A percentile compares a stretch with the other conserved stretches of the same genome.
Conservation (phyloP, 257 asterid genomes). For the Handroanthus guayacan region DNA sequence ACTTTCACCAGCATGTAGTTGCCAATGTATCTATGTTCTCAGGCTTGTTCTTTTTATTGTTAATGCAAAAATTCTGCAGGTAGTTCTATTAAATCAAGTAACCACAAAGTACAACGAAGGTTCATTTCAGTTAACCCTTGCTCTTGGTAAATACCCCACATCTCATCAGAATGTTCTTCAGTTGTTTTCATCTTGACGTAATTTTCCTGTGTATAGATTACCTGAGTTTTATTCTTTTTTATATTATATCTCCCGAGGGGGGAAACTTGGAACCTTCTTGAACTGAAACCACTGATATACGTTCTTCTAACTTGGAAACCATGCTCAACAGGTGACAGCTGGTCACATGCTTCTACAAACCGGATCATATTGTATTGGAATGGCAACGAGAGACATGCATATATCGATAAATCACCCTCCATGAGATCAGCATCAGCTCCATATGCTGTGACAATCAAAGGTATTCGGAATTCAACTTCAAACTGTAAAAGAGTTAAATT, state of each 20-base stretch:
- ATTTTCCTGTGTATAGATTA: not conserved
- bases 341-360: constrained; percentile 98
- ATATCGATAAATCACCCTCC: constrained; percentile 92
- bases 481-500: constrained; percentile 72
- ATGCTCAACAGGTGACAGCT: constrained; percentile 83
- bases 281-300: constrained; percentile 19
- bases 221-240: not conserved
- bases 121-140: constrained; percentile 86
- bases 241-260: not conserved
- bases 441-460: constrained; percentile 78
- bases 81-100: constrained; percentile 84
- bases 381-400: constrained; percentile 79
- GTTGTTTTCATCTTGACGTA: not conserved
- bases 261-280: not conserved
- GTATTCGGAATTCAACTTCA: constrained; percentile 75
- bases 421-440: constrained; percentile 79
- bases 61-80: constrained; percentile 57
- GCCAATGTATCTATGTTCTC: constrained; percentile 3
- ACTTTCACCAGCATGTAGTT: not conserved
- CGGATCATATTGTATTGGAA: constrained; percentile 87
- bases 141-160: constrained; percentile 70
- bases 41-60: constrained; percentile 5
- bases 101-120: constrained; percentile 84
- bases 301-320: constrained; percentile 32
- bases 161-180: constrained; percentile 10